phyloP scores from a whole-genome alignment of 2,329 filamentous ascomycete genomes.

The Lecanicillium sp. region DNA sequence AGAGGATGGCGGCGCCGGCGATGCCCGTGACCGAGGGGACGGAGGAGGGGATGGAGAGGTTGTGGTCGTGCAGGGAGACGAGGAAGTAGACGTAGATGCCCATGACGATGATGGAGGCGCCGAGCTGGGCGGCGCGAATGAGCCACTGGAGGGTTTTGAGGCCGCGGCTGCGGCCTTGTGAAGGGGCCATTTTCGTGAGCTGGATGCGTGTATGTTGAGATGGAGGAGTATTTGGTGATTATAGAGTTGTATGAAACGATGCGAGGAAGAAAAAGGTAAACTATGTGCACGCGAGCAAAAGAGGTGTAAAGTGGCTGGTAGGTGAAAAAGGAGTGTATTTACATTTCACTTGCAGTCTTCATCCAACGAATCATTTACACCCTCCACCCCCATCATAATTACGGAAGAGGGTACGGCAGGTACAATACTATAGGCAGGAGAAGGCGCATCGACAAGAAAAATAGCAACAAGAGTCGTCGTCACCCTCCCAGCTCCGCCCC shows the following conservation, averaged over 20 bases:
- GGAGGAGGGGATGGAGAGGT: slow-evolving; percentile 54
- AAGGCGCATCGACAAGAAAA: too few species aligned
- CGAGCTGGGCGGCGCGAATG: slow-evolving; percentile 67
- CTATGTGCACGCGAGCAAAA: too few species aligned
- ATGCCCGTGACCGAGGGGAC: slow-evolving; percentile 72
- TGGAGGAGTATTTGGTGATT: not conserved
- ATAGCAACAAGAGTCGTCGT: too few species aligned
- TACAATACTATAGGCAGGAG: too few species aligned
- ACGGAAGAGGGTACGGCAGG: too few species aligned
- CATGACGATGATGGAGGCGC: slow-evolving; percentile 65
- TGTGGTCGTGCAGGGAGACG: slow-evolving; percentile 58
- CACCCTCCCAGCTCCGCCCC: too few species aligned
- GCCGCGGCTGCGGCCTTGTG: slow-evolving; percentile 27
- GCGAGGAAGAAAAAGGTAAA: not conserved
- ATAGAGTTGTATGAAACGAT: not conserved
- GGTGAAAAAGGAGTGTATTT: too few species aligned
- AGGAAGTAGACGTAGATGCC: slow-evolving; percentile 83
- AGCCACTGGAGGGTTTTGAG: slow-evolving; percentile 64
- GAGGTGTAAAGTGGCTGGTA: too few species aligned
- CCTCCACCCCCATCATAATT: too few species aligned
- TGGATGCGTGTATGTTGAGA: not conserved
- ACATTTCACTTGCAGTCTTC: too few species aligned
- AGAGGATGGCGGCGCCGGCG: slow-evolving; percentile 65
- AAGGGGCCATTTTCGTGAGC: not conserved
- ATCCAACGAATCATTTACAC: too few species aligned